These are phyloP conservation scores for Colletotrichum higginsianum DNA, from an alignment of 2,329 filamentous ascomycete species.

Conservation along the genomic window DNA sequence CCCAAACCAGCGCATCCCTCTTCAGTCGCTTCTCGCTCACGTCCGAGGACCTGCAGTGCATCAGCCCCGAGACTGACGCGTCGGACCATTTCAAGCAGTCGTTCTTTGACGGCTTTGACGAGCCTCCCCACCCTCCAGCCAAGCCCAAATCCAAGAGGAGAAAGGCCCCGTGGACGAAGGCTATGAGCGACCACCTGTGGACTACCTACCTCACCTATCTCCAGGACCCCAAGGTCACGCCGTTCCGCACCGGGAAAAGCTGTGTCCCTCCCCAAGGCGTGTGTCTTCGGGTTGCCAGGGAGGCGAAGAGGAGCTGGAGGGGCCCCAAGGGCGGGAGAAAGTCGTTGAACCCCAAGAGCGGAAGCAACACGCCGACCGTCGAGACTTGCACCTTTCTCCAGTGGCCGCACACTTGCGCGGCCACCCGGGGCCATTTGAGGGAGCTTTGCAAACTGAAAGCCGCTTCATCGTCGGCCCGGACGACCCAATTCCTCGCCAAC, in stretches of 20 bases:
- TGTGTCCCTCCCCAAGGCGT: constrained; percentile 76
- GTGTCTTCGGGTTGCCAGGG: constrained; percentile 75
- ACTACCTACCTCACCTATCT: constrained; percentile 75
- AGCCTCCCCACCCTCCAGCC: constrained; percentile 10
- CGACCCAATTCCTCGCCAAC: constrained; percentile 63
- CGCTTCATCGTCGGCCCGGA: constrained; percentile 59
- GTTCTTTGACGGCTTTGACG: constrained; percentile 23
- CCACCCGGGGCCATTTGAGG: constrained; percentile 73
- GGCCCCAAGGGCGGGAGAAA: constrained; percentile 62
- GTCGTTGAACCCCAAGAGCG: constrained; percentile 57
- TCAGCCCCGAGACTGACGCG: constrained; percentile 64
- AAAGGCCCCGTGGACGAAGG: constrained; percentile 74
- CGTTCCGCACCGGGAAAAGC: constrained; percentile 74
- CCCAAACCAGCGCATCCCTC: constrained; percentile 70
- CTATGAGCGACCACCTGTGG: constrained; percentile 78
- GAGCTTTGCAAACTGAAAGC: constrained; percentile 74
- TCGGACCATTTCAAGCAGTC: constrained; percentile 48
- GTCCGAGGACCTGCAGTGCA: constrained; percentile 70
- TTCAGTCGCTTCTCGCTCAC: constrained; percentile 70
- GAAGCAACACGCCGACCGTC: constrained; percentile 70
- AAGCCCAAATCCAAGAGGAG: constrained; percentile 52
- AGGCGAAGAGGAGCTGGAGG: constrained; percentile 77
- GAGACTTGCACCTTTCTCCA: constrained; percentile 66
- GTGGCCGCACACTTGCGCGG: constrained; percentile 76
- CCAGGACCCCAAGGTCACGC: constrained; percentile 77